Percentiles rank a stretch among this genome's conserved stretches.
Evolutionary conservation across 305 asterid species (phyloP).

Genomic region (Fraxinus platypoda): DNA sequence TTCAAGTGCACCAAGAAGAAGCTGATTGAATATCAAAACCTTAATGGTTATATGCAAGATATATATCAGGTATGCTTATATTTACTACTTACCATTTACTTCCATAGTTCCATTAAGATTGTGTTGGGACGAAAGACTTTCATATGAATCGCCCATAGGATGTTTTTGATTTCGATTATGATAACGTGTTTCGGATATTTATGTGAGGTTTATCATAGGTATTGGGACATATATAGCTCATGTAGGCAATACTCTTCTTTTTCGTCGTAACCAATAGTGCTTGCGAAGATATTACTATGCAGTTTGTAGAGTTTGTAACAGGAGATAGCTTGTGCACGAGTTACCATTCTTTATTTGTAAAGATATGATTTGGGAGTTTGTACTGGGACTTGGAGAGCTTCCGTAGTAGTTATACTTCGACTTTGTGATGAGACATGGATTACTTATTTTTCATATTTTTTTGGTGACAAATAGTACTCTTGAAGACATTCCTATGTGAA

Average conservation of each 20-base stretch:
- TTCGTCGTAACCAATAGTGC: neutral
- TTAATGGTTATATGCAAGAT: constrained; percentile 71
- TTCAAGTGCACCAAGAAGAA: constrained; percentile 95
- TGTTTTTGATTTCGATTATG: neutral
- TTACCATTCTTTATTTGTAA: neutral
- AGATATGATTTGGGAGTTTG: neutral
- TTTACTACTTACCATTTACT: neutral
- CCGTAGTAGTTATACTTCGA: neutral
- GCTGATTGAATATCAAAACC: constrained; percentile 63
- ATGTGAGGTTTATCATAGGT: neutral
- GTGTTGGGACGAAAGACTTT: neutral
- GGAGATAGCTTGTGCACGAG: neutral
- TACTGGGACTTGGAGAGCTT: neutral
- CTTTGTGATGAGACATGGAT: neutral
- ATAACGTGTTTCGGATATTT: neutral
- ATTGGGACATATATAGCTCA: neutral
- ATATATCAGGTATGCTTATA: constrained; percentile 68
- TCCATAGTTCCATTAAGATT: neutral
- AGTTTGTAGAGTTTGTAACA: neutral
- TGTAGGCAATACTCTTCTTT: neutral
- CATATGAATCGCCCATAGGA: neutral
- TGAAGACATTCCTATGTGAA: neutral
- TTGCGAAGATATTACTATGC: neutral
- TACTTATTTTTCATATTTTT: neutral
- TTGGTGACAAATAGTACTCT: neutral